These are phyloP conservation scores for Venturia carpophila DNA, from an alignment of 2,329 filamentous ascomycete genomes.

Conservation along the genomic window DNA sequence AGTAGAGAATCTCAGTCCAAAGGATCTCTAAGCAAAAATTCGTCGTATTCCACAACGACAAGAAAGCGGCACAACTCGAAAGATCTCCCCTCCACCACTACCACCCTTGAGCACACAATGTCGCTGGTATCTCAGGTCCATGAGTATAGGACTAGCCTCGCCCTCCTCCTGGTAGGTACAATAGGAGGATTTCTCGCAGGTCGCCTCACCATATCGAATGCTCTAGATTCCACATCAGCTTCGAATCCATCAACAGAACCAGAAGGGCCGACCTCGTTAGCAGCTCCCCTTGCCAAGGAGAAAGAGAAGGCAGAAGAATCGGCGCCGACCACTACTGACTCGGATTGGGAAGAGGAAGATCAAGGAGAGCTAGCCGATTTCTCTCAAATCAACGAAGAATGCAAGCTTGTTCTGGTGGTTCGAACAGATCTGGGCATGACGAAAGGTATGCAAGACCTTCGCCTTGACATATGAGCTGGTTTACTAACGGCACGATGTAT, in stretches of 20 bases:
- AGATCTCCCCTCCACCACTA: not conserved
- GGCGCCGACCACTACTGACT: slow-evolving; percentile 19
- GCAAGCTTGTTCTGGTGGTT: slow-evolving; percentile 88
- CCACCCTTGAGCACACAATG: not conserved
- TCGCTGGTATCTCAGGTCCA: not conserved
- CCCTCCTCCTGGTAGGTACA: slow-evolving; percentile 9
- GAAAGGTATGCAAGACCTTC: slow-evolving; percentile 56
- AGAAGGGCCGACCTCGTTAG: not conserved
- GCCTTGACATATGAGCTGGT: not conserved
- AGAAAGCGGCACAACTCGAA: not conserved
- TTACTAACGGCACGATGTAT: not conserved
- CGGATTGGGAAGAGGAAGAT: slow-evolving; percentile 31
- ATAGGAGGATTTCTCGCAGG: slow-evolving; percentile 19
- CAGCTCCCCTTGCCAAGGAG: not conserved
- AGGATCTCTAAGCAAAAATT: too few species aligned
- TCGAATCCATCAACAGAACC: not conserved
- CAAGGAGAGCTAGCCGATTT: slow-evolving; percentile 42
- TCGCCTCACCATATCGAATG: not conserved
- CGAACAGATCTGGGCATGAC: slow-evolving; percentile 95
- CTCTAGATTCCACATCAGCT: not conserved
- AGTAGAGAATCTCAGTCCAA: too few species aligned
- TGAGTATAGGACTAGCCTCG: slow-evolving; percentile 1
- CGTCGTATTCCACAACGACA: too few species aligned
- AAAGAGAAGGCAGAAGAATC: slow-evolving; percentile 22
- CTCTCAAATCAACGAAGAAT: slow-evolving; percentile 56